These are phyloP conservation scores for Globisporangium polare DNA, from an alignment of 352 stramenopile species.

Conservation along the genomic window DNA sequence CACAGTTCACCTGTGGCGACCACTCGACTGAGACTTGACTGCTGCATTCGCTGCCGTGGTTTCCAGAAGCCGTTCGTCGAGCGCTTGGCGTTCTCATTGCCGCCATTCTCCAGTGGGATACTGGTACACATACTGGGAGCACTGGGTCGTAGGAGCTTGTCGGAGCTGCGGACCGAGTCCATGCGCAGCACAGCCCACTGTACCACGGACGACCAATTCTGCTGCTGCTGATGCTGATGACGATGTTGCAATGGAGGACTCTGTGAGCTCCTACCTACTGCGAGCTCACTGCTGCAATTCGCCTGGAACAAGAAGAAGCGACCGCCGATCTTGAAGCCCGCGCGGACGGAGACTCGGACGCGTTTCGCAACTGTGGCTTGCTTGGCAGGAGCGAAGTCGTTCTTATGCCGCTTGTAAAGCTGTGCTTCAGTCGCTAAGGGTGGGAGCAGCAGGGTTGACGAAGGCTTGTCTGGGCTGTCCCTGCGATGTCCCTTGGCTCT, in stretches of 20 bases:
- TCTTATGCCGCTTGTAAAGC: not conserved
- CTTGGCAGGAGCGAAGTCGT: not conserved
- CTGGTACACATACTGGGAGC: not conserved
- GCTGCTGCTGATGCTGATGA: not conserved
- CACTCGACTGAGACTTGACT: not conserved
- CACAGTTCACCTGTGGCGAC: not conserved
- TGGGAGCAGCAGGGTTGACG: not conserved
- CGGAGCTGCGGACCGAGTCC: slow-evolving; percentile 1
- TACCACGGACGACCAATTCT: not conserved
- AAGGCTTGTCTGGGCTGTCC: not conserved
- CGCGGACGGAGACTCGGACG: not conserved
- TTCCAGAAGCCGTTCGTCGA: slow-evolving; percentile 6
- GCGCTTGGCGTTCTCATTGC: not conserved
- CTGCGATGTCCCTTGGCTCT: not conserved
- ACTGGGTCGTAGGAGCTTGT: not conserved
- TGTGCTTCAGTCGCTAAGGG: not conserved
- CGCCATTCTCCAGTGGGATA: not conserved
- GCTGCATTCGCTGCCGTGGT: not conserved
- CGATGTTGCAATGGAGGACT: not conserved
- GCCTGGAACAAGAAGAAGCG: slow-evolving; percentile 31
- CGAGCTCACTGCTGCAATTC: not conserved
- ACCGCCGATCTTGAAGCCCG: slow-evolving; percentile 29
- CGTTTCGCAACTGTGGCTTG: not conserved
- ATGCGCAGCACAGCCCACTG: slow-evolving; percentile 12
- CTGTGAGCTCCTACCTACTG: not conserved